Evolutionary conservation across 2,329 filamentous ascomycete species (phyloP).

Genomic region (Emydomyces testavorans): DNA sequence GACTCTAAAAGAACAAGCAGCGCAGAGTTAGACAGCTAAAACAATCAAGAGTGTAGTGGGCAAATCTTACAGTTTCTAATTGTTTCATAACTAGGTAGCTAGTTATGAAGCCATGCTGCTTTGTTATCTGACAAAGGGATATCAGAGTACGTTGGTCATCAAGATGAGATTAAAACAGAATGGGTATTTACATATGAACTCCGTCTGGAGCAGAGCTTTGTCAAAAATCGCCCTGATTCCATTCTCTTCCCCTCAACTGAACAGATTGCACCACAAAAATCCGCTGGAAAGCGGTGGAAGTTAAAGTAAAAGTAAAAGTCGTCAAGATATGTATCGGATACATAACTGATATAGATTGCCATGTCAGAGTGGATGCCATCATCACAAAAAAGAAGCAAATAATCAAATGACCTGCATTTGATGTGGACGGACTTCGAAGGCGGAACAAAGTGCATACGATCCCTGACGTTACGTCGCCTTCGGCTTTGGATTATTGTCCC

Average conservation of each 20-base stretch:
- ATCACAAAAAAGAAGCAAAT: background rate
- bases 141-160: too few species aligned
- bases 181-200: too few species aligned
- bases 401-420: background rate
- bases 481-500: constrained; percentile 1
- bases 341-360: too few species aligned
- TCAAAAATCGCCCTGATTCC: too few species aligned
- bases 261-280: background rate
- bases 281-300: background rate
- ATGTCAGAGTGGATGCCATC: background rate
- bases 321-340: background rate
- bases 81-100: too few species aligned
- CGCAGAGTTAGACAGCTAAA: too few species aligned
- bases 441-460: background rate
- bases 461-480: constrained; percentile 7
- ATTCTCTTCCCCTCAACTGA: background rate
- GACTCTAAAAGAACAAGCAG: too few species aligned
- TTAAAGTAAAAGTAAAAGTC: background rate
- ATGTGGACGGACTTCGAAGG: background rate
- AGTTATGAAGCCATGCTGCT: too few species aligned
- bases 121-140: too few species aligned
- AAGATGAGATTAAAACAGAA: too few species aligned
- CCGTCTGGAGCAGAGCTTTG: background rate
- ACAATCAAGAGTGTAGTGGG: too few species aligned
- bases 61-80: too few species aligned